A percentile compares a stretch with the other conserved stretches of the same genome.
These are phyloP conservation scores for Pulveroboletus sp. DNA, from an alignment of 768 basidiomycete genomes.

Conservation along the genomic window DNA sequence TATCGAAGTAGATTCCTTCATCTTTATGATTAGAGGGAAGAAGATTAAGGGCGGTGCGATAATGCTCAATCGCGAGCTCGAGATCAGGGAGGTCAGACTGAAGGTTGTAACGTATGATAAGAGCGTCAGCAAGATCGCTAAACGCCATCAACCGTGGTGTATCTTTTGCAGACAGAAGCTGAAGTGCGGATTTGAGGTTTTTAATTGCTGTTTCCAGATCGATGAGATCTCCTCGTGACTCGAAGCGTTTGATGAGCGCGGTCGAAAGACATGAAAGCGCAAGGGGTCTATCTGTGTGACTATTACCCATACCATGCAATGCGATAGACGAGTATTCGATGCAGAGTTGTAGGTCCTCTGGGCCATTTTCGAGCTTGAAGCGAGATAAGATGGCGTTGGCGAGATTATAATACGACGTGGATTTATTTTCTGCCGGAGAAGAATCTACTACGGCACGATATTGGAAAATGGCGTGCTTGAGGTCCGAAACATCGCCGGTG, in stretches of 20 bases:
- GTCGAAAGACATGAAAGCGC: constrained; percentile 21
- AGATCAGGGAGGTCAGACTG: constrained; percentile 21
- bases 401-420: constrained; percentile 25
- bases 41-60: constrained; percentile 17
- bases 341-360: constrained; percentile 20
- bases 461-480: constrained; percentile 21
- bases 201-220: constrained; percentile 29
- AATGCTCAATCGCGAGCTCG: constrained; percentile 25
- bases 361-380: constrained; percentile 19
- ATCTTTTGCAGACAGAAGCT: constrained; percentile 13
- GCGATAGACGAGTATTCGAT: constrained; percentile 20
- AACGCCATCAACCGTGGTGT: constrained; percentile 11
- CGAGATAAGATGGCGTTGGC: constrained; percentile 30
- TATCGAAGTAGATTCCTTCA: constrained; percentile 12
- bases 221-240: constrained; percentile 3
- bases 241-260: constrained; percentile 23
- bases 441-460: constrained; percentile 20
- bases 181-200: constrained; percentile 19
- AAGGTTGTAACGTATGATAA: constrained; percentile 25
- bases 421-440: constrained; percentile 14
- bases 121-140: constrained; percentile 26
- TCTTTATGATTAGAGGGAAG: constrained; percentile 14
- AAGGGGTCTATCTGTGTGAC: constrained; percentile 15
- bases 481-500: constrained; percentile 18
- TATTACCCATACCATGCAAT: constrained; percentile 9